Percentiles rank a stretch among this genome's conserved stretches.
Conservation (phyloP, 768 basidiomycete genomes). For the Tephrocybe sp. region DNA sequence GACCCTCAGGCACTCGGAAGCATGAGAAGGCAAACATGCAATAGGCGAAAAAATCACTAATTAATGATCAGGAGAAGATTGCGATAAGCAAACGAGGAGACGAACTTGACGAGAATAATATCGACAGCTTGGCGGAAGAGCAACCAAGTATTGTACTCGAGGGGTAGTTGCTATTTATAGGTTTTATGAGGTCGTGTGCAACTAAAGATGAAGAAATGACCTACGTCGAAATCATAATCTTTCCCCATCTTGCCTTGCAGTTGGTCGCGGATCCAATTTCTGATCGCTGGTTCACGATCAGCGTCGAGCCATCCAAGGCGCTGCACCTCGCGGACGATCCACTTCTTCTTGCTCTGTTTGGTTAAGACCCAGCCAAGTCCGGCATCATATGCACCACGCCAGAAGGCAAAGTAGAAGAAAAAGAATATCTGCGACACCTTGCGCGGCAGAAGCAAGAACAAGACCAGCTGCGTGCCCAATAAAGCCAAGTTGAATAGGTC, state of each 20-base stretch:
- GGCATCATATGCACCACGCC: conserved; percentile 89
- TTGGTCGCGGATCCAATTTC: conserved; percentile 85
- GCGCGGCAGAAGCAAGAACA: conserved; percentile 70
- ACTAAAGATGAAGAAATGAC: neutral
- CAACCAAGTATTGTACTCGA: conserved; percentile 97
- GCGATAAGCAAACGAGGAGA: conserved; percentile 13
- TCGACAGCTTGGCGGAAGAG: conserved; percentile 96
- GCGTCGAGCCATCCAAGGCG: conserved; percentile 88
- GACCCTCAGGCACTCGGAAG: conserved; percentile 80
- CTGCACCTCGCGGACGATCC: conserved; percentile 85
- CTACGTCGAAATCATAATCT: conserved; percentile 87
- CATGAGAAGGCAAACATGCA: conserved; percentile 94
- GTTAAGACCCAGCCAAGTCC: conserved; percentile 94
- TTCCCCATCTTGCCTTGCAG: conserved; percentile 92
- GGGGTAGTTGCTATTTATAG: conserved; percentile 68
- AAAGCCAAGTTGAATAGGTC: conserved; percentile 84
- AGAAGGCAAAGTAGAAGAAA: conserved; percentile 88
- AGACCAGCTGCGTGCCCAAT: conserved; percentile 72
- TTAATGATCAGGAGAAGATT: neutral
- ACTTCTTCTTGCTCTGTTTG: conserved; percentile 93
- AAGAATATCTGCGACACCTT: conserved; percentile 65
- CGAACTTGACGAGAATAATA: conserved; percentile 92
- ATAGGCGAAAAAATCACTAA: conserved; percentile 91
- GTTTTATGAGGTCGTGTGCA: conserved; percentile 4
- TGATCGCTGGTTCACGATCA: conserved; percentile 56